Conservation (phyloP, 306 rosid genomes). For the Rubus idaeus region DNA sequence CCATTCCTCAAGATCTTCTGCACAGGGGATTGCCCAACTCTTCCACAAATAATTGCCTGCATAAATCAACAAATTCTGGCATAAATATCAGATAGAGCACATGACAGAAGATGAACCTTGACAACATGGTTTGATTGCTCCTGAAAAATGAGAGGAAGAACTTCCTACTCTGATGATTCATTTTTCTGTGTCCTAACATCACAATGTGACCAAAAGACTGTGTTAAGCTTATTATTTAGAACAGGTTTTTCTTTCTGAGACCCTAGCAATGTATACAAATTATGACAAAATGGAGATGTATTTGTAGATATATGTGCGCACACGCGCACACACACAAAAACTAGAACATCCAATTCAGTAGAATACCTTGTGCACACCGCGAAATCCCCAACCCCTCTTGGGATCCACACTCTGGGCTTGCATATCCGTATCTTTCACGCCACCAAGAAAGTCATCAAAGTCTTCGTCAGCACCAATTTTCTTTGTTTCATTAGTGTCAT, state of each 20-base stretch:
- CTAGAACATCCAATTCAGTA: background rate
- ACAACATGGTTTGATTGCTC: background rate
- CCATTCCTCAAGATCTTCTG: conserved; percentile 95
- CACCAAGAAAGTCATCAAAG: conserved; percentile 49
- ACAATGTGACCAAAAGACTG: background rate
- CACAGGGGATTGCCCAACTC: conserved; percentile 89
- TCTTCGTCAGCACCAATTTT: conserved; percentile 35
- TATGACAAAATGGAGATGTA: background rate
- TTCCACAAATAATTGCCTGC: conserved; percentile 95
- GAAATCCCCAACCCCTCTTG: conserved; percentile 81
- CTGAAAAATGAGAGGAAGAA: background rate
- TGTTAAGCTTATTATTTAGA: too few relatives aligned
- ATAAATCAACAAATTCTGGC: background rate
- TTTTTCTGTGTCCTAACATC: background rate
- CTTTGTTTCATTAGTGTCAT: conserved; percentile 31
- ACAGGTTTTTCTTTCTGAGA: background rate
- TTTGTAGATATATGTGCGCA: background rate
- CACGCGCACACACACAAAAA: background rate
- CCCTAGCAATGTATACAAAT: background rate
- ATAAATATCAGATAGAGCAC: background rate
- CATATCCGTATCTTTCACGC: conserved; percentile 25
- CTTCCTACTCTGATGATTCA: background rate
- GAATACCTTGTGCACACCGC: conserved; percentile 95
- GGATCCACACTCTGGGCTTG: conserved; percentile 89
- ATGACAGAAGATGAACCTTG: background rate